phyloP scores from a whole-genome alignment of 1,139 yeast species.

The Suhomyces guaymorum region DNA sequence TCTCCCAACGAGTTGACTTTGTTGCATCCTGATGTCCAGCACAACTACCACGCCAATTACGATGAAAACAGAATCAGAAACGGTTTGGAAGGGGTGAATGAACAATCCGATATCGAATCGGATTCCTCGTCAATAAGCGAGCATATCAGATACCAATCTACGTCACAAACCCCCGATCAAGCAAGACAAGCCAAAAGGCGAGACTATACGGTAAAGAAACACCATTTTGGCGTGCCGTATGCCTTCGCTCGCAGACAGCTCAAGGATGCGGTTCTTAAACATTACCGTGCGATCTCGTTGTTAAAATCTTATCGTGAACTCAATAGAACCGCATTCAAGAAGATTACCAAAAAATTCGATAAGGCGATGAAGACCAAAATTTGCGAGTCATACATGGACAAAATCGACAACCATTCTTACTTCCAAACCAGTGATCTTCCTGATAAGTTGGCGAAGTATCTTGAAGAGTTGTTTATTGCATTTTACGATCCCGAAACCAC shows the following conservation, averaged over 20 bases:
- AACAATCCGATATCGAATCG: constrained; percentile 9
- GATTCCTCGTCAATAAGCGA: constrained; percentile 4
- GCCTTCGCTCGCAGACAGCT: constrained; percentile 72
- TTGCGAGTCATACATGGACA: constrained; percentile 58
- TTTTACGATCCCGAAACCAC: constrained; percentile 64
- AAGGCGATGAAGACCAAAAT: constrained; percentile 59
- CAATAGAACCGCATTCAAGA: constrained; percentile 86
- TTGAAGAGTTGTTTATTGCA: constrained; percentile 67
- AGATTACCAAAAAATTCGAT: constrained; percentile 86
- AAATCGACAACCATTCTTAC: constrained; percentile 52
- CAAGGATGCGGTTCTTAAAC: constrained; percentile 75
- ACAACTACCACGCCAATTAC: constrained; percentile 32
- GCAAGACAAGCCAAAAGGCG: constrained; percentile 24
- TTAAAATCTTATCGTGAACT: constrained; percentile 73
- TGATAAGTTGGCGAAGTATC: constrained; percentile 59
- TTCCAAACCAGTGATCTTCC: constrained; percentile 66
- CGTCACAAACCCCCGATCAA: constrained; percentile 17
- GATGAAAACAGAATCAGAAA: constrained; percentile 45
- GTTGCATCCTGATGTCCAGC: constrained; percentile 7
- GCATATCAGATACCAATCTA: background rate
- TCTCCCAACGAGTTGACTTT: constrained; percentile 11
- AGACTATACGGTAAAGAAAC: constrained; percentile 35
- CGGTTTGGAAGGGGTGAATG: constrained; percentile 24
- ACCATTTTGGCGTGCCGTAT: constrained; percentile 56
- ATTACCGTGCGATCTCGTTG: constrained; percentile 75